Conservation (phyloP, 192 early-diverging fungal species). For the Radiomyces spectabilis region DNA sequence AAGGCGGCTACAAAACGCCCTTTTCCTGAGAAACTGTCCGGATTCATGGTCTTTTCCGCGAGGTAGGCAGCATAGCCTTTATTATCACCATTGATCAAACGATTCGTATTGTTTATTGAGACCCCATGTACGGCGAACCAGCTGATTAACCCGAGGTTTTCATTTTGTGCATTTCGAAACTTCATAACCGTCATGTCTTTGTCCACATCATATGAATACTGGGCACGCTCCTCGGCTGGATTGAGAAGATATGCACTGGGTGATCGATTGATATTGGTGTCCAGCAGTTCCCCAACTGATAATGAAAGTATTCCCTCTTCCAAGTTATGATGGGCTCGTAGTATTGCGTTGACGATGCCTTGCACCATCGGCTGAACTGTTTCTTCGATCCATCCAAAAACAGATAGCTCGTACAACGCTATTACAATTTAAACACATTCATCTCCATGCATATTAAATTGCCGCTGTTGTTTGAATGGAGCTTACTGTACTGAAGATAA, state of each 20-base stretch:
- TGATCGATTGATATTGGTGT: conserved; percentile 24
- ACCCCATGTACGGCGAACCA: conserved; percentile 29
- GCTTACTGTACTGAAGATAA: conserved; percentile 26
- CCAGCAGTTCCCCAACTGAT: conserved; percentile 14
- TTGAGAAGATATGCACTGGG: conserved; percentile 19
- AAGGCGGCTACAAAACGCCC: conserved; percentile 22
- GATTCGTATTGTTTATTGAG: conserved; percentile 24
- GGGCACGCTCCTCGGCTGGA: conserved; percentile 15
- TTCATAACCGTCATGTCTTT: conserved; percentile 23
- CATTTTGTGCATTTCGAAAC: conserved; percentile 2
- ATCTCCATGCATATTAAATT: not conserved
- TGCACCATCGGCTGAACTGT: conserved; percentile 16
- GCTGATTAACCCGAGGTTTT: conserved; percentile 14
- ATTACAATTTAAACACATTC: too few species aligned
- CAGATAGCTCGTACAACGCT: conserved; percentile 22
- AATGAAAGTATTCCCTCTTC: conserved; percentile 7
- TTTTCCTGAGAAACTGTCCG: conserved; percentile 9
- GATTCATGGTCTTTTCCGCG: conserved; percentile 13
- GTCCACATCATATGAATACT: conserved; percentile 22
- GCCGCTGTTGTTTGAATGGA: not conserved
- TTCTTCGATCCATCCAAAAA: conserved; percentile 21
- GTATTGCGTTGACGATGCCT: conserved; percentile 21
- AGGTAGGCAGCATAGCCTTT: conserved; percentile 26
- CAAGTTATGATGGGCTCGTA: conserved; percentile 18
- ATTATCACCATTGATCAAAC: conserved; percentile 24